Evolutionary conservation across 176 grass and related monocot species (phyloP), one percentile per base, ranked within the genome.

Genomic region (Triticum turgidum): DNA sequence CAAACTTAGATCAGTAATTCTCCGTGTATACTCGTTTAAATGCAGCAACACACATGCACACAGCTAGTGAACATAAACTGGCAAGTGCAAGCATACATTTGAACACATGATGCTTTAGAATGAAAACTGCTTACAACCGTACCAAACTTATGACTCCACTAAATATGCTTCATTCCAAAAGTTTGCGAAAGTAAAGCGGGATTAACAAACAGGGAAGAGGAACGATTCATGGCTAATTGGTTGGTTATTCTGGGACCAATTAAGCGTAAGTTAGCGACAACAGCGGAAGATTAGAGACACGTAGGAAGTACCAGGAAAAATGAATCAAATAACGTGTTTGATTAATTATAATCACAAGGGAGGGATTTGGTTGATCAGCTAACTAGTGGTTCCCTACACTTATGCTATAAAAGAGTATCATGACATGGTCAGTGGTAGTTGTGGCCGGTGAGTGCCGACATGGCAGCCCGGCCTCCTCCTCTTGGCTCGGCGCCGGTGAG

Each of bases 341-440:
- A 44, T 76, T 66, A 51, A 41, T 85, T 56, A 81, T 82, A 88
- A 73, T 88, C 77, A 86, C 71, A 85, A n/a, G 25, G 18, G 21
- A 15, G 47, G 10, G 45, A 51, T 47, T 47, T 11, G 49, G 22
- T 32, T 0, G 68, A 54, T 44, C 30, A 7, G 22, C 62, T 86
- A 9, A 2, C 24, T 51, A 29, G 7, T 24, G 5, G 61, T 32
- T 54, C 84, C 86, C 78, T 83, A 87, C 82, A 87, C 82, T 85
- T 64, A 77, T 89, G 87, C 87, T 82, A 79, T 95, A 98, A 62
- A 86, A 73, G 35, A 98, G 80, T 65, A 87, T 79, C 93, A 98
- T 98, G 73, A 98, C 85, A 87, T 93, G 86, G 84, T 98, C 89
- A 88, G 88, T 82, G 21, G 82, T 25, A 4, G 65, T 15, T 0